phyloP scores from a whole-genome alignment of 176 grass and related monocot genomes.

The Panicum miliaceum region DNA sequence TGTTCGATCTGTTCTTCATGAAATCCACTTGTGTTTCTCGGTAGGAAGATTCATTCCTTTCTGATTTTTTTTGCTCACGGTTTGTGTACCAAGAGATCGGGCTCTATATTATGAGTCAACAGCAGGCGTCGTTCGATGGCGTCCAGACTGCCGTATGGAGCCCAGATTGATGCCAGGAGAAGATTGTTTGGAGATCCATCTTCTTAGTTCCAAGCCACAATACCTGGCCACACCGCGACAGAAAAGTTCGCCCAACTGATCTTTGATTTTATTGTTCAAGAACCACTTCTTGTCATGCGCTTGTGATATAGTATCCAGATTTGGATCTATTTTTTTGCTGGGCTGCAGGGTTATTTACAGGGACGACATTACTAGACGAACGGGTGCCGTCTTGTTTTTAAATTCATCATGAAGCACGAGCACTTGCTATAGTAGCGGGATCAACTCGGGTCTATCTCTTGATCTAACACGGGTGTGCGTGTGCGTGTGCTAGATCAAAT shows the following conservation, averaged over 20 bases:
- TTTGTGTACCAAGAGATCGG: background rate
- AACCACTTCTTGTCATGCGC: background rate
- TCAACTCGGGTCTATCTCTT: too few species aligned
- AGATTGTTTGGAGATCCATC: constrained; percentile 75
- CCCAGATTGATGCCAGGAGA: constrained; percentile 60
- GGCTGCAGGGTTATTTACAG: background rate
- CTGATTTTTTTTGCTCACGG: background rate
- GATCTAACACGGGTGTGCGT: too few species aligned
- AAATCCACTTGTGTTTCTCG: background rate
- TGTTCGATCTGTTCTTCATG: background rate
- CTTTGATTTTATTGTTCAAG: background rate
- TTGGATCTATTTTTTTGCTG: background rate
- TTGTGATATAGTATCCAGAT: background rate
- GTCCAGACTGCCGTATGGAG: constrained; percentile 63
- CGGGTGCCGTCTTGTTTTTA: constrained; percentile 42
- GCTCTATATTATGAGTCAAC: constrained; percentile 70
- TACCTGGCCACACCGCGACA: constrained; percentile 41
- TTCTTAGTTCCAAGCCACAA: constrained; percentile 72
- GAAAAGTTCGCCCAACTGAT: background rate
- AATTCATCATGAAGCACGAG: too few species aligned
- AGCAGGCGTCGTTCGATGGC: constrained; percentile 50
- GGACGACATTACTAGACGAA: constrained; percentile 50
- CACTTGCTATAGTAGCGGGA: too few species aligned
- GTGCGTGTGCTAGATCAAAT: too few species aligned
- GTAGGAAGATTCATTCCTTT: too few species aligned